phyloP scores from a whole-genome alignment of 2,329 filamentous ascomycete species.

The Fonsecaea pedrosoi region DNA sequence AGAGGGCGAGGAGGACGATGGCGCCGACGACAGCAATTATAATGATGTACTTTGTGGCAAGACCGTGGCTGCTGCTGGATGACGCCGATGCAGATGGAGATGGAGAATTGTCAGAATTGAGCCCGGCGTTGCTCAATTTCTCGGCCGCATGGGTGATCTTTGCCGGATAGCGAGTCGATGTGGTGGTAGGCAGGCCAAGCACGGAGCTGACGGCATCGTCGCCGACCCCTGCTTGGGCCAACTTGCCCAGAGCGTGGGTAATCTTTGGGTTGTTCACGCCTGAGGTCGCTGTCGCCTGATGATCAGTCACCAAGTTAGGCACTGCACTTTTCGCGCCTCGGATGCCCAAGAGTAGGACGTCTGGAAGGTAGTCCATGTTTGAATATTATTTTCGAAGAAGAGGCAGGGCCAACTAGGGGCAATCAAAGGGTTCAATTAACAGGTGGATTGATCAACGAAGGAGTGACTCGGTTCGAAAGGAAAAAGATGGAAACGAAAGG shows the following conservation, averaged over 20 bases:
- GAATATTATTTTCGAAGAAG: constrained; percentile 2
- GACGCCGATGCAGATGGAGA: neutral
- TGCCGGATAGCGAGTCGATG: constrained; percentile 20
- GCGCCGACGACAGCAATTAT: constrained; percentile 29
- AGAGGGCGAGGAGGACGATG: constrained; percentile 23
- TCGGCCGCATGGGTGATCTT: constrained; percentile 30
- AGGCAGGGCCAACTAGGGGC: neutral
- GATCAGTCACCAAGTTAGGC: constrained; percentile 11
- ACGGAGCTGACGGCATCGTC: constrained; percentile 19
- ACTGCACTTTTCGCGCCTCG: constrained; percentile 15
- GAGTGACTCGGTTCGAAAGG: constrained; percentile 18
- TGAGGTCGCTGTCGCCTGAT: constrained; percentile 16
- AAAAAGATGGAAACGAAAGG: constrained; percentile 16
- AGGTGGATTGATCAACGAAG: constrained; percentile 7
- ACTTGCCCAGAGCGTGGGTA: constrained; percentile 27
- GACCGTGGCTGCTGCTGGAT: constrained; percentile 11
- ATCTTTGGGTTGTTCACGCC: constrained; percentile 22
- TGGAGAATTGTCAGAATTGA: constrained; percentile 17
- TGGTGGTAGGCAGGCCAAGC: constrained; percentile 16
- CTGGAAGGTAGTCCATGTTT: constrained; percentile 27
- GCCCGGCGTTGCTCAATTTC: constrained; percentile 28
- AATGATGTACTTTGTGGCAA: constrained; percentile 32
- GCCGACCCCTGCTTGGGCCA: constrained; percentile 32
- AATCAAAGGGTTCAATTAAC: neutral
- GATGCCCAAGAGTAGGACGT: constrained; percentile 19